A percentile compares a stretch with the other conserved stretches of the same genome.
These are phyloP conservation scores for Umbelopsis sp. DNA, from an alignment of 192 early-diverging fungal species.

Conservation along the genomic window DNA sequence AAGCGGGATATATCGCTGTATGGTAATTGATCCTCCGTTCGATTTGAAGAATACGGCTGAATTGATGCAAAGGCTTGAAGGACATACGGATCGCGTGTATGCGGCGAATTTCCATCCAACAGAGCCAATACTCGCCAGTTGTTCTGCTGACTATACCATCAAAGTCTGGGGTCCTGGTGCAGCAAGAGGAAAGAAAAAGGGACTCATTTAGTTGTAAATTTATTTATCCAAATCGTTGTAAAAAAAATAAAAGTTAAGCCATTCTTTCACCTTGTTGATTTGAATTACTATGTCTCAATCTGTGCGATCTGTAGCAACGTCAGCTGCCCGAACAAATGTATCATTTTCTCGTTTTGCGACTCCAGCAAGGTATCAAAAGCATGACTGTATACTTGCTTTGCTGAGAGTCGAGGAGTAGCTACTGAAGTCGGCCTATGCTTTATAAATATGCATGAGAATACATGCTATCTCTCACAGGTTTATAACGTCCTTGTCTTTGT, in stretches of 20 bases:
- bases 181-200: constrained; percentile 39
- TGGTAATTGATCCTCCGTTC: background rate
- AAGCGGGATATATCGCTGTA: background rate
- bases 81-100: constrained; percentile 94
- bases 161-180: constrained; percentile 70
- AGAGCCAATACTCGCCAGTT: constrained; percentile 80
- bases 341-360: background rate
- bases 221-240: constrained; percentile 12
- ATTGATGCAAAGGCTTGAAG: constrained; percentile 83
- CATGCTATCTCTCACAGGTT: constrained; percentile 66
- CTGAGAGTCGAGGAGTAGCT: constrained; percentile 57
- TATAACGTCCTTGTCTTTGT: background rate
- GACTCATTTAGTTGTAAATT: constrained; percentile 23
- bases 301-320: background rate
- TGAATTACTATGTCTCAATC: background rate
- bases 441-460: constrained; percentile 58
- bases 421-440: constrained; percentile 49
- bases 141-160: constrained; percentile 84
- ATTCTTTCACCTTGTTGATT: background rate
- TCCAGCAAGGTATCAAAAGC: background rate
- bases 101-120: constrained; percentile 87
- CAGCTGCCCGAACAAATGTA: background rate
- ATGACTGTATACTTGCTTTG: constrained; percentile 44
- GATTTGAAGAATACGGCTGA: constrained; percentile 49
- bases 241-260: background rate